These are phyloP conservation scores for Neophaeococcomyces mojaviensis DNA, from an alignment of 2,329 filamentous ascomycete genomes.

Conservation along the genomic window DNA sequence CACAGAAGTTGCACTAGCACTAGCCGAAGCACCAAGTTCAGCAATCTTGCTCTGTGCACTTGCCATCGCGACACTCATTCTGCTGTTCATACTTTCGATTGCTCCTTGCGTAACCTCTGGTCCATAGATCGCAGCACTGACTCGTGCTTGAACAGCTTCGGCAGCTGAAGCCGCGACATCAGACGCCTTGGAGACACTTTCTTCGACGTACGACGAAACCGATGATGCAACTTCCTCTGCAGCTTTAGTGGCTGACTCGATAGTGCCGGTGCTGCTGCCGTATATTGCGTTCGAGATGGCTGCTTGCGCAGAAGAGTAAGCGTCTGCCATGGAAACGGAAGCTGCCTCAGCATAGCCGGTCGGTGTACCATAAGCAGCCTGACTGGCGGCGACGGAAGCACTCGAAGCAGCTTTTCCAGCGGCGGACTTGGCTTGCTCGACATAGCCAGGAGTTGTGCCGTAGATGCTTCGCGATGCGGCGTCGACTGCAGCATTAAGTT, in stretches of 20 bases:
- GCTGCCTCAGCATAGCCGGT: conserved; percentile 47
- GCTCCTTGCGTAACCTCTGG: conserved; percentile 30
- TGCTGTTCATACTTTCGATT: conserved; percentile 28
- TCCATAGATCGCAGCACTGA: conserved; percentile 42
- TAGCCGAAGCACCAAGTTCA: conserved; percentile 21
- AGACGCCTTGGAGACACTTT: conserved; percentile 29
- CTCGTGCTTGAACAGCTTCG: conserved; percentile 20
- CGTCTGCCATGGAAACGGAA: conserved; percentile 45
- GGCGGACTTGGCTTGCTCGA: conserved; percentile 48
- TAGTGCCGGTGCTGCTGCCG: conserved; percentile 38
- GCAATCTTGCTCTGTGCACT: conserved; percentile 30
- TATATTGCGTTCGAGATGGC: conserved; percentile 53
- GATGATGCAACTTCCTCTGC: conserved; percentile 39
- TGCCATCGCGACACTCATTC: conserved; percentile 28
- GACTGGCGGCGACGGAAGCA: conserved; percentile 38
- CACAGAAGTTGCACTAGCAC: conserved; percentile 25
- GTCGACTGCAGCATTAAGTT: conserved; percentile 52
- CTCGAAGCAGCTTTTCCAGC: conserved; percentile 47
- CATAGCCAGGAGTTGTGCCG: conserved; percentile 46
- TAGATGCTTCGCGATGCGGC: conserved; percentile 53
- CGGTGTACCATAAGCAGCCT: conserved; percentile 49
- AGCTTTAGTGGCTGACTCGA: conserved; percentile 38
- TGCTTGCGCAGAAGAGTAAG: conserved; percentile 47
- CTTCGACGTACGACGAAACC: conserved; percentile 38
- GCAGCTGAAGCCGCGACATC: conserved; percentile 20